Conservation (phyloP, 768 basidiomycete species). For the Macrocybe gigantea region DNA sequence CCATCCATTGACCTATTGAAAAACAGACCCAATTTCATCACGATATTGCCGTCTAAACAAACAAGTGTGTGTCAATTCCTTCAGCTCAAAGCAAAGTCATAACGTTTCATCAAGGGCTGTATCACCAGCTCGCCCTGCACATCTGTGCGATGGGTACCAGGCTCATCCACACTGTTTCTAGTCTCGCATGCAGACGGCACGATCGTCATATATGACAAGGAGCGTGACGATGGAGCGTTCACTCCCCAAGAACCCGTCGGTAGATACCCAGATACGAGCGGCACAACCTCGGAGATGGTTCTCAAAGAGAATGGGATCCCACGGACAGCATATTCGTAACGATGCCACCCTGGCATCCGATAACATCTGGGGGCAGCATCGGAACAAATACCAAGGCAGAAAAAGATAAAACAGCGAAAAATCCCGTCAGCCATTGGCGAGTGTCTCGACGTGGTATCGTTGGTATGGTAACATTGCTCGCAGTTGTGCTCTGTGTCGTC, state of each 20-base stretch:
- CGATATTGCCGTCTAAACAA: constrained; percentile 88
- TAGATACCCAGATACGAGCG: constrained; percentile 18
- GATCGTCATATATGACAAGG: constrained; percentile 85
- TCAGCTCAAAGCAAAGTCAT: no score
- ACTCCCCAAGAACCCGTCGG: constrained; percentile 51
- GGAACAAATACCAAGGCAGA: constrained; percentile 37
- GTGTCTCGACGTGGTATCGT: constrained; percentile 67
- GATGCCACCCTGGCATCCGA: constrained; percentile 83
- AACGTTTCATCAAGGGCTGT: constrained; percentile 45
- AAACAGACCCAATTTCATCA: constrained; percentile 68
- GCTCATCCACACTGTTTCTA: constrained; percentile 73
- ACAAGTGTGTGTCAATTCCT: constrained; percentile 38
- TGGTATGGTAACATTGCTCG: constrained; percentile 37
- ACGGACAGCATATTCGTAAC: constrained; percentile 72
- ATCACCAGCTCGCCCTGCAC: constrained; percentile 81
- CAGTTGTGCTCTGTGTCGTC: not conserved
- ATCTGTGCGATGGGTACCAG: constrained; percentile 87
- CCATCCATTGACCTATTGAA: constrained; percentile 5
- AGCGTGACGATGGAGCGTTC: constrained; percentile 82
- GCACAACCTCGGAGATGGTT: constrained; percentile 21
- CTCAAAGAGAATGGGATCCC: constrained; percentile 67
- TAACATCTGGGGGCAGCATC: constrained; percentile 35
- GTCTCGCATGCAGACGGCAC: constrained; percentile 88
- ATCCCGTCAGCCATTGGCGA: constrained; percentile 90
- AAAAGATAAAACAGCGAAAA: constrained; percentile 70